Base-by-base conservation (phyloP, 306 rosid genomes). In the Quercus engelmannii region DNA sequence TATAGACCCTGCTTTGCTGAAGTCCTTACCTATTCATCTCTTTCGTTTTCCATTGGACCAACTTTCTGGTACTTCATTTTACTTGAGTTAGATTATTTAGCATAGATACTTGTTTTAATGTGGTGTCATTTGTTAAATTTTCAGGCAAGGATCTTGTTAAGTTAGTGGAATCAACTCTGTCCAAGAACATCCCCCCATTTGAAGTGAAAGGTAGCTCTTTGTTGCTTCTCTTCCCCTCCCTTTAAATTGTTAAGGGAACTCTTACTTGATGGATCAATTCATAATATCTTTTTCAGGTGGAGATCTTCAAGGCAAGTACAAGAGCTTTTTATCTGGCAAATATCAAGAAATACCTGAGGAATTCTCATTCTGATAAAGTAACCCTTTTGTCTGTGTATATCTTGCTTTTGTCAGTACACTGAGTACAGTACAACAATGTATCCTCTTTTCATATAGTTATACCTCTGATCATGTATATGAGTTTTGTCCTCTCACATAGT, bases 161-260 rank as follows among this genome's bases (percentile, higher is more conserved):
- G 76, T 59, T 86, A 71, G 86, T 83, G 55, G 83, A 83, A 51
- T 85, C 91, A 74, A 71, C 86, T 59, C 74, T 86, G 65, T 85
- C 82, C 35, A 71, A 76, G 69, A 64, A 21, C 82, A 52, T 83
- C 78, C 88, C 86, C 20, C 81, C 70, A 30, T 81, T 88, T 64
- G 76, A 70, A 76, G 69, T 73, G 51, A 74, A 71, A 85, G 86
- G 89, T 88, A 78, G 28, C 77, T 51, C 4, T 5, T 18, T 35
- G 54, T 58, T 12, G 46, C 59, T 52, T 38, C 57, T 41, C 52
- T 3, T 30, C 9, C 55, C 28, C 59, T 23, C 17, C 49, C 28
- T 38, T 14, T 41, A 9, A 26, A 21, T 57, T 26, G n/a, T 62
- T 2, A 17, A 52, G 19, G 35, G 64, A 72, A 38, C 3, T 13